These are phyloP conservation scores for Gnomoniopsis sp. DNA, from an alignment of 2,329 filamentous ascomycete genomes.

Conservation along the genomic window DNA sequence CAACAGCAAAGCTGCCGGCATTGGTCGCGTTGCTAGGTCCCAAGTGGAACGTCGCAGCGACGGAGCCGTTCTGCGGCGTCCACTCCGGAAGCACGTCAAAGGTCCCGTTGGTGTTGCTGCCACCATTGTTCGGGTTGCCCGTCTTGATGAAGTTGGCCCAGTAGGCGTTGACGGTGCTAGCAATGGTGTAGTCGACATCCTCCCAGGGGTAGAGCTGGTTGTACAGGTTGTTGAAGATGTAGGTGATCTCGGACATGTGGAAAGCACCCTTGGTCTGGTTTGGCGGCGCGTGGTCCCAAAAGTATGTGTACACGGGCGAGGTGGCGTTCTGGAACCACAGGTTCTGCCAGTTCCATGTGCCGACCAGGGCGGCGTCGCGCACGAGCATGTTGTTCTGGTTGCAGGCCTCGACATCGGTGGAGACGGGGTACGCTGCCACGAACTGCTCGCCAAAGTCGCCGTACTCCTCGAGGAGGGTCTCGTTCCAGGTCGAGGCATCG, in stretches of 20 bases:
- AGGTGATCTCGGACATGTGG: conserved; percentile 36
- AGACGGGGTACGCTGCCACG: conserved; percentile 21
- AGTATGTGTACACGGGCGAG: neutral
- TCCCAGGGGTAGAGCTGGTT: conserved; percentile 3
- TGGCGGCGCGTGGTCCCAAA: conserved; percentile 28
- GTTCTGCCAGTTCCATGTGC: conserved; percentile 23
- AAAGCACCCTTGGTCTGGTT: conserved; percentile 32
- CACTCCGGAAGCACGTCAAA: neutral
- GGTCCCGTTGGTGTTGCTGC: neutral
- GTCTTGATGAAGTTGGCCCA: conserved; percentile 15
- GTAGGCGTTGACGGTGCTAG: conserved; percentile 15
- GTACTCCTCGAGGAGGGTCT: neutral
- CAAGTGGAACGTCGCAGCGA: neutral
- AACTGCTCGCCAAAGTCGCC: conserved; percentile 15
- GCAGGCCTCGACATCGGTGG: conserved; percentile 19
- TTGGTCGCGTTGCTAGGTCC: neutral
- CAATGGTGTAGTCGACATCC: conserved; percentile 9
- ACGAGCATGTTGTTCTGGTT: conserved; percentile 22
- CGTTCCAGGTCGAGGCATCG: conserved; percentile 19
- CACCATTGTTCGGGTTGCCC: conserved; percentile 10
- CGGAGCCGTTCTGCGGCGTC: neutral
- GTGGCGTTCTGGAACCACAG: conserved; percentile 20
- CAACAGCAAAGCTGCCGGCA: neutral
- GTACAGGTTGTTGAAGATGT: conserved; percentile 34
- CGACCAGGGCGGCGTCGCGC: conserved; percentile 25